Base-by-base conservation (phyloP, 805 yeast genomes). In the Ogataea siamensis region DNA sequence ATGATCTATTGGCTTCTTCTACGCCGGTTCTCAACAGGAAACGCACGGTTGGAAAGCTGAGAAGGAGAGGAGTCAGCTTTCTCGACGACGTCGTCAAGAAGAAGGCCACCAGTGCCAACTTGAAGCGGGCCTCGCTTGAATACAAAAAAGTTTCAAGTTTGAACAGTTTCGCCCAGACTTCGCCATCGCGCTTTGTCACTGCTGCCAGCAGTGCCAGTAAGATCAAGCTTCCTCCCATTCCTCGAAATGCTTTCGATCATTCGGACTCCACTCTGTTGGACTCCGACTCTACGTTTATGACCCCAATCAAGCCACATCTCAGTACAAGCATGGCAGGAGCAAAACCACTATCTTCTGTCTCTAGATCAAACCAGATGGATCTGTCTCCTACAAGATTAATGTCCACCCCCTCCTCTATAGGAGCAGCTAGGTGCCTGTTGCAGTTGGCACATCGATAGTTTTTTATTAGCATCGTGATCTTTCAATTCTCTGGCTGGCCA, bases 381-480 rank as follows among this genome's bases (percentile, higher is more conserved):
- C 58, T 66, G 5, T 60, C 68, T 19, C 72, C 73, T 32, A 64
- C 68, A 1, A 64, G 63, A 47, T 44, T 61, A 19, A 48, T 65
- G 43, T 60, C 71, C 4, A 70, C 74, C 3, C 74, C 75, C 6
- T 67, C 71, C 4, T 67, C 73, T 0, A 69, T 68, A 38, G 74
- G 73, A 24, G 75, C 74, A 19, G 75, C 75, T 8, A 60, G 64
- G 37, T 68, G 71, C 16, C 47, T 70, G 37, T 41, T 70, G 19
- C 73, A 68, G 42, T 40, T 70, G 42, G 68, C 73, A 4, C 58
- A 66, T 36, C 58, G 66, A 53, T 58, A 42, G 43, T 20, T 30
- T 29, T 21, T 25, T 18, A 32, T 39, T 26, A 31, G 34, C 32
- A 32, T 38, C 27, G 9, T 21, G 34, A 20, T 34, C 30, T 18